Conservation (phyloP, 345 rosid species). For the Luvunga scandens region DNA sequence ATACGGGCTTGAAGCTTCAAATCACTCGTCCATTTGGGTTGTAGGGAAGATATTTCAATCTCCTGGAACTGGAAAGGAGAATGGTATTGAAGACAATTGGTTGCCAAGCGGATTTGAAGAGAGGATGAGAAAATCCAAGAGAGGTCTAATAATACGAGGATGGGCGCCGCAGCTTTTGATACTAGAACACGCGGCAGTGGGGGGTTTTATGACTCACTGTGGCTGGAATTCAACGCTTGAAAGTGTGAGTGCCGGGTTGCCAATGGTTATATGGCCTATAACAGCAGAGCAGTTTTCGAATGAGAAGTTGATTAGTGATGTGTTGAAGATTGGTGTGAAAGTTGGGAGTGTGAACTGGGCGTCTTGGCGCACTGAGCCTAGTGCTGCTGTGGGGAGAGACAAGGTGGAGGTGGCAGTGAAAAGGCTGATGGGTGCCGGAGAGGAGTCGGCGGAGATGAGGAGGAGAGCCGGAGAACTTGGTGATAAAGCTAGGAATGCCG, state of each 20-base stretch:
- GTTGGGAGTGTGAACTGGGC: constrained; percentile 39
- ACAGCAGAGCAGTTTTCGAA: constrained; percentile 46
- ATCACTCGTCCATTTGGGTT: constrained; percentile 48
- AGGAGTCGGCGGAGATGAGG: constrained; percentile 37
- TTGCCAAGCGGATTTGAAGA: constrained; percentile 38
- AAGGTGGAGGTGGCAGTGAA: constrained; percentile 33
- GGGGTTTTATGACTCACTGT: constrained; percentile 53
- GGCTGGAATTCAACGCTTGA: constrained; percentile 54
- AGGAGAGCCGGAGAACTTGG: constrained; percentile 26
- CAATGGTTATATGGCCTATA: constrained; percentile 43
- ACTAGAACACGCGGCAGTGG: constrained; percentile 38
- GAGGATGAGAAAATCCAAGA: constrained; percentile 23
- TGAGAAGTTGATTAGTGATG: constrained; percentile 39
- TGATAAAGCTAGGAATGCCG: constrained; percentile 42
- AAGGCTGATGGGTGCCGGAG: constrained; percentile 30
- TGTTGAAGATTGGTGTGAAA: constrained; percentile 38
- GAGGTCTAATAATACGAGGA: constrained; percentile 42
- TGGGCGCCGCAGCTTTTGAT: constrained; percentile 57
- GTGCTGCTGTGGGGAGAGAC: constrained; percentile 32
- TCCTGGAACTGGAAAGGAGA: neutral
- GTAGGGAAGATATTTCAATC: constrained; percentile 26
- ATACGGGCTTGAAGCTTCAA: constrained; percentile 36
- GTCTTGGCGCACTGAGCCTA: constrained; percentile 18
- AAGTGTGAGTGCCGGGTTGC: constrained; percentile 34
- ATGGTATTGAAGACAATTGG: constrained; percentile 20